Evolutionary conservation across 2,329 filamentous ascomycete species (phyloP), one percentile per base, ranked within the genome.

Genomic region (Apiospora rasikravindrae): DNA sequence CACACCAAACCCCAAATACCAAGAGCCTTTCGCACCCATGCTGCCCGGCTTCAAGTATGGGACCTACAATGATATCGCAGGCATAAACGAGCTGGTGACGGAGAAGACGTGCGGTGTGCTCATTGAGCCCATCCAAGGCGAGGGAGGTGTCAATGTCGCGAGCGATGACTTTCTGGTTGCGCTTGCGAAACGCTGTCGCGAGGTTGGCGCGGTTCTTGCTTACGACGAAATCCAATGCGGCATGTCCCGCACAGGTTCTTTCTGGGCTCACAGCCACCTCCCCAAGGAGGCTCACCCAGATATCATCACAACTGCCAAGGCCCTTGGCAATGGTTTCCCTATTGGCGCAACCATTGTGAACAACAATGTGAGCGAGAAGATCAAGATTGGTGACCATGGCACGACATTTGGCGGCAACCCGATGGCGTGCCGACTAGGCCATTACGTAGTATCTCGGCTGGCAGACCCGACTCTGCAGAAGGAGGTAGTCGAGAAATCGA

Each of bases 211-310:
- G 1, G 90, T 98, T 4, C 86, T 99, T 72, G 93, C 98, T 80
- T 96, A 96, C 82, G 96, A 99, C 79, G 96, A 99, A 86, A 99
- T 99, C 74, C 96, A 99, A 84, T 98, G 95, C 82, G 96, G 96
- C 70, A 87, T 99, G 45, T 91, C 92, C 37, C 92, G 96, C 70
- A 98, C 96, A 1, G 96, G 96, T 47, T 88, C 87, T 16, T 88
- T 99, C 77, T 99, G 96, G 96, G 96, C 96, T 0, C 96, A 99
- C 80, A 88, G 87, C 14, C 86, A 87, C 72, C 88, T 96, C 33
- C 80, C 94, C 47, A 85, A 88, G 77, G 91, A 93, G 75, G 94
- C 95, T 1, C 96, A 99, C 80, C 96, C 96, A 8, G 96, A 99
- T 78, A 92, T 99, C 75, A 84, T 99, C 75, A 98, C 96, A 19